phyloP scores from a whole-genome alignment of 2,329 filamentous ascomycete species.

The Cordyceps javanica region DNA sequence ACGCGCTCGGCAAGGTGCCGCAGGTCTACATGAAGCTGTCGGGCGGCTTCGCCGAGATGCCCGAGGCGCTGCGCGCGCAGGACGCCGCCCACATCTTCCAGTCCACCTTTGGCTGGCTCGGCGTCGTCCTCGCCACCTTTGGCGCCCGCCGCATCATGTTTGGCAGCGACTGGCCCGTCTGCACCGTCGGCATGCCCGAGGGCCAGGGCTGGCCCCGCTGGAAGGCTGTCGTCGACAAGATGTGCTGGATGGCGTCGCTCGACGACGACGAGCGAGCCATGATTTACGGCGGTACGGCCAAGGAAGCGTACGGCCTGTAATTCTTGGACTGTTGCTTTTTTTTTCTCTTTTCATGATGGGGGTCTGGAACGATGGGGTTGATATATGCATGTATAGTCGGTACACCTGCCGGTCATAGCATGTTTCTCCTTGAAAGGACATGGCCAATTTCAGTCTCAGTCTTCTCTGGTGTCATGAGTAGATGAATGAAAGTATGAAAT shows the following conservation, averaged over 20 bases:
- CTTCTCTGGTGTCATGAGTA: too few relatives aligned
- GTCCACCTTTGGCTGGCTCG: conserved; percentile 63
- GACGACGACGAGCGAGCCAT: conserved; percentile 54
- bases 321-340: too few relatives aligned
- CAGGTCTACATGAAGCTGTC: conserved; percentile 88
- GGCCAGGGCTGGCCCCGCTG: conserved; percentile 64
- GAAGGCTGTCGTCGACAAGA: conserved; percentile 61
- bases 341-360: too few relatives aligned
- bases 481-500: too few relatives aligned
- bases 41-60: conserved; percentile 76
- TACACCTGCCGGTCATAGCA: too few relatives aligned
- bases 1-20: conserved; percentile 56
- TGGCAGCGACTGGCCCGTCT: conserved; percentile 90
- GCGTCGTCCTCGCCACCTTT: conserved; percentile 66
- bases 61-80: conserved; percentile 43
- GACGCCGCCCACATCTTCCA: conserved; percentile 53
- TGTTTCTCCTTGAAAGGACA: too few relatives aligned
- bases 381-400: too few relatives aligned
- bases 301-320: conserved; percentile 59
- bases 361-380: too few relatives aligned
- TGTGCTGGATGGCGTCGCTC: conserved; percentile 59
- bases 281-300: conserved; percentile 69
- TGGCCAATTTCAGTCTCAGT: too few relatives aligned
- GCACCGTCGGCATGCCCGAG: conserved; percentile 51
- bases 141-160: conserved; percentile 74